phyloP scores from a whole-genome alignment of 129 eudicot genomes.

The Flaveria trinervia region DNA sequence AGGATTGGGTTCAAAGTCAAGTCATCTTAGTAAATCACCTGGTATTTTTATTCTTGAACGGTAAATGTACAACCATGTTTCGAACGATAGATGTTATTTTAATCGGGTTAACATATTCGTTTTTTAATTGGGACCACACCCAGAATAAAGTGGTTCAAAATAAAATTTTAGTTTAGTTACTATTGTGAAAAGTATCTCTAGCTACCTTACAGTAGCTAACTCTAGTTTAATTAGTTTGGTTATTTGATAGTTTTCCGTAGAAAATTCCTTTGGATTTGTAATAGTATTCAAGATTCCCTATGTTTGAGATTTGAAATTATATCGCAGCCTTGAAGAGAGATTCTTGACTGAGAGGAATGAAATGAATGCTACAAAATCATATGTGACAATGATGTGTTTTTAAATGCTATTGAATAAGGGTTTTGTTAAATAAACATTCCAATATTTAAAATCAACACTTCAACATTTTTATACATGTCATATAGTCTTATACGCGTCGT shows the following conservation, averaged over 20 bases:
- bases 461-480: no score
- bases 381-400: constrained; percentile 1
- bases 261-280: no score
- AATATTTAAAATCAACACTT: no score
- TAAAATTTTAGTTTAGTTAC: no score
- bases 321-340: constrained; percentile 25
- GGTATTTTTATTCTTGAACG: no score
- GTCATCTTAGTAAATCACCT: background rate
- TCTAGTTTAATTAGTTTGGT: background rate
- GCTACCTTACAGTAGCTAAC: background rate
- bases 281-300: constrained; percentile 33
- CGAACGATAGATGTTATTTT: no score
- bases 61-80: no score
- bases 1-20: background rate
- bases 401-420: background rate
- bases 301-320: constrained; percentile 16
- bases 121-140: no score
- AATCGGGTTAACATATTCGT: no score
- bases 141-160: no score
- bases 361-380: constrained; percentile 33
- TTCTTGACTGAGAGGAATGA: constrained; percentile 25
- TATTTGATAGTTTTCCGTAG: background rate
- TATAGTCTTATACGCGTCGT: no score
- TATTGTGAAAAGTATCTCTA: background rate
- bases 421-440: no score